Conservation (phyloP, 148 eudicot species). For the Heliamphora exappendiculata region DNA sequence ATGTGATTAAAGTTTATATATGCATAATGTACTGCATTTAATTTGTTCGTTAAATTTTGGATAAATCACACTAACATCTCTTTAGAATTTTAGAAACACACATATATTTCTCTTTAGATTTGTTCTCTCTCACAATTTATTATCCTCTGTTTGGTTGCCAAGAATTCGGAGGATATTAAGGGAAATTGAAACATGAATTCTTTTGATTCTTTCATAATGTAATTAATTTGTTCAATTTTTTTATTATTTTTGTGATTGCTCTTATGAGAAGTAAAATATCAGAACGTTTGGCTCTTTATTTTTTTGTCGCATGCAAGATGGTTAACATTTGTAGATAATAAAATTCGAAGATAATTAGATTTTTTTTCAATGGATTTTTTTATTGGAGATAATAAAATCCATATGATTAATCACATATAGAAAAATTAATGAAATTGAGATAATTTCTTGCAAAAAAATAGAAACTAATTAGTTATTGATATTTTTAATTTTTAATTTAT, state of each 20-base stretch:
- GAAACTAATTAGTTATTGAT: too few species aligned
- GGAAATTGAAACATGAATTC: not conserved
- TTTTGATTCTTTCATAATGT: not conserved
- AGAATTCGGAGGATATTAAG: not conserved
- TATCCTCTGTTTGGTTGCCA: not conserved
- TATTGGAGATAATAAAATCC: too few species aligned
- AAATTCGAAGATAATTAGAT: not conserved
- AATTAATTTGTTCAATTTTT: not conserved
- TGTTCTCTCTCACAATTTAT: too few species aligned
- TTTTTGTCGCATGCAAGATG: not conserved
- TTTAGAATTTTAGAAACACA: too few species aligned
- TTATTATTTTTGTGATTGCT: not conserved
- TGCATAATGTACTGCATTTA: too few species aligned
- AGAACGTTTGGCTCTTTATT: not conserved
- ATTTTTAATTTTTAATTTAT: too few species aligned
- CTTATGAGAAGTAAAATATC: not conserved
- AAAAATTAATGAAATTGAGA: too few species aligned
- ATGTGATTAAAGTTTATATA: too few species aligned
- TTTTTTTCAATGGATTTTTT: not conserved
- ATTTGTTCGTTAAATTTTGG: too few species aligned
- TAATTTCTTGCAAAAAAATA: too few species aligned
- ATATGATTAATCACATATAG: too few species aligned
- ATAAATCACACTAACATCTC: too few species aligned
- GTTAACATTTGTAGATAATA: not conserved
- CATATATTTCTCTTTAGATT: not conserved